A percentile compares a stretch with the other conserved stretches of the same genome.
Evolutionary conservation across 208 protist species (phyloP).

Genomic region (Acanthamoeba royreba): DNA sequence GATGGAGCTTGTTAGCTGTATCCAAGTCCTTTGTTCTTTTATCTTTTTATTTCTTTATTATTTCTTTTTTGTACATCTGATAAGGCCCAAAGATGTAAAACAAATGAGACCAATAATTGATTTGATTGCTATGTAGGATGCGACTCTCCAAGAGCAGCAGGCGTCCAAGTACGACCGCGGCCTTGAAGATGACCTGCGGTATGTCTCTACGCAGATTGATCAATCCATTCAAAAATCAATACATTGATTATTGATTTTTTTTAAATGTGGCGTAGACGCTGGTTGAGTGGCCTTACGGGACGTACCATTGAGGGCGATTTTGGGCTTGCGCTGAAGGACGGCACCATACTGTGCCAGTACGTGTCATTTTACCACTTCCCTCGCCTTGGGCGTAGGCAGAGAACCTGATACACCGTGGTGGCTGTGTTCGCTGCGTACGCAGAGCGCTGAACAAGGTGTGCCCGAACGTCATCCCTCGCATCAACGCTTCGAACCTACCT

Average conservation of each 20-base stretch:
- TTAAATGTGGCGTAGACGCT: too few relatives aligned
- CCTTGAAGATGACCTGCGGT: neutral
- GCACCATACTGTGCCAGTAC: neutral
- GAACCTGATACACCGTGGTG: too few relatives aligned
- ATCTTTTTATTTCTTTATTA: neutral
- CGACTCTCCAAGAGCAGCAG: neutral
- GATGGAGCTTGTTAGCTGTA: too few relatives aligned
- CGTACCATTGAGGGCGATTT: neutral
- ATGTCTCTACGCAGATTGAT: neutral
- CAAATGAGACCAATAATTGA: neutral
- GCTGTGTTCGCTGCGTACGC: neutral
- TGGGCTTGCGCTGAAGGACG: neutral
- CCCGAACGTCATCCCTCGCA: neutral
- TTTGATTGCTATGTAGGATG: neutral
- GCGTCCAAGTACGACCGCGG: neutral
- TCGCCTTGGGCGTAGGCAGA: neutral
- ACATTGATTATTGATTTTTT: too few relatives aligned
- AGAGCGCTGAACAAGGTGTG: neutral
- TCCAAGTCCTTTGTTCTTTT: neutral
- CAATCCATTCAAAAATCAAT: neutral
- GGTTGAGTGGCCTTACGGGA: too few relatives aligned
- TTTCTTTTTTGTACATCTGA: neutral
- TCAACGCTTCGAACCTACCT: neutral
- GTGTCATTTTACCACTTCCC: too few relatives aligned
- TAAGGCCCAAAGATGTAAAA: neutral